phyloP scores from a whole-genome alignment of 2,329 filamentous ascomycete genomes.

The Fusarium sp. region DNA sequence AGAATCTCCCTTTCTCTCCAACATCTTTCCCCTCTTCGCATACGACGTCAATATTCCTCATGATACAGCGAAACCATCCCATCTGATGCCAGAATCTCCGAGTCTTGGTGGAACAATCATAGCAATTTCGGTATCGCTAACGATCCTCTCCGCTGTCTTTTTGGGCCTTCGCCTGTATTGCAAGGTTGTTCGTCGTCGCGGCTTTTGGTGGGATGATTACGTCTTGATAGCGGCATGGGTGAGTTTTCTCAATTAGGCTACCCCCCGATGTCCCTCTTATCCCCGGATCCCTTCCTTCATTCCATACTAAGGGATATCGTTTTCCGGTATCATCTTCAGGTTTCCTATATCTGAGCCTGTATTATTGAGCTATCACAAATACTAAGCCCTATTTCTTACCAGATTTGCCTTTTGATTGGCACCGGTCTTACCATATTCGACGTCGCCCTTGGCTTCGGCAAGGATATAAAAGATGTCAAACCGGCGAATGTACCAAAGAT shows the following conservation, averaged over 20 bases:
- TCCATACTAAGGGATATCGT: neutral
- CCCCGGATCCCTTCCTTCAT: neutral
- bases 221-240: constrained; percentile 12
- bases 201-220: constrained; percentile 17
- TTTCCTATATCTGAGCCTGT: fast-evolving
- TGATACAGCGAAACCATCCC: neutral
- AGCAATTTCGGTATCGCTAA: neutral
- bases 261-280: neutral
- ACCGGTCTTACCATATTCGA: neutral
- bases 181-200: neutral
- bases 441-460: neutral
- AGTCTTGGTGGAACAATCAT: neutral
- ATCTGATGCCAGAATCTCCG: neutral
- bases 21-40: neutral
- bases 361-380: neutral
- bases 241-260: neutral
- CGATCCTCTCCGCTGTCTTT: neutral
- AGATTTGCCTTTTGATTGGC: neutral
- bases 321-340: too few species aligned
- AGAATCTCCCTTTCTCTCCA: neutral
- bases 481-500: neutral
- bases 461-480: neutral
- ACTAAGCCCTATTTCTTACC: fast-evolving
- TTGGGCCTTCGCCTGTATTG: constrained; percentile 5
- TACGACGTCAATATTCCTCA: neutral